phyloP scores from a whole-genome alignment of 768 basidiomycete genomes.

The Rhodotorula kratochvilovae region DNA sequence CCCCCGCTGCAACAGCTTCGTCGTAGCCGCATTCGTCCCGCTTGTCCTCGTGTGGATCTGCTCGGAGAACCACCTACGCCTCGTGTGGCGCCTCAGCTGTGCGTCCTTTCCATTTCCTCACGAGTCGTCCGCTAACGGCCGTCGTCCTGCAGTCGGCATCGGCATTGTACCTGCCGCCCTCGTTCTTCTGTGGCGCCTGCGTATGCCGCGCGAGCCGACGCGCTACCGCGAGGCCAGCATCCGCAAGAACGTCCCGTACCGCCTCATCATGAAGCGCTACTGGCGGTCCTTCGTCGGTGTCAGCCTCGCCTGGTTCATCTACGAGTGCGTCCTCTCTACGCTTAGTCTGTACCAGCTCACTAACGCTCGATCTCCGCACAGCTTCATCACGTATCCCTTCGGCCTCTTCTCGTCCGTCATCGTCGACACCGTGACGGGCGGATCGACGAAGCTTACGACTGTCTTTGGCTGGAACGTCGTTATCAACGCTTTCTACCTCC shows the following conservation, averaged over 20 bases:
- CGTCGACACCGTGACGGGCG: slow-evolving; percentile 34
- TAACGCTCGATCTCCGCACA: slow-evolving; percentile 40
- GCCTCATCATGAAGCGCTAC: slow-evolving; percentile 71
- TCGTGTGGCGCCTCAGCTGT: slow-evolving; percentile 40
- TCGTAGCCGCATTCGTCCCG: slow-evolving; percentile 35
- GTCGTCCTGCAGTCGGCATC: slow-evolving; percentile 9
- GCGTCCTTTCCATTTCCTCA: too few species aligned
- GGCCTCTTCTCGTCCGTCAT: background rate
- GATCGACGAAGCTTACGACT: slow-evolving; percentile 19
- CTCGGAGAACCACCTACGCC: slow-evolving; percentile 31
- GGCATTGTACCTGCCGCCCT: slow-evolving; percentile 13
- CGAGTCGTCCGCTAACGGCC: too few species aligned
- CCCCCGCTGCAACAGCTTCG: too few species aligned
- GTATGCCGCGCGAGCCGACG: slow-evolving; percentile 1
- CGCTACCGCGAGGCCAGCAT: slow-evolving; percentile 6
- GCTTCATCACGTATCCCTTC: slow-evolving; percentile 39
- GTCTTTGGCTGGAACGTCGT: slow-evolving; percentile 45
- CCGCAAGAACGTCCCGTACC: slow-evolving; percentile 18
- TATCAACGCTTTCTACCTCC: slow-evolving; percentile 52
- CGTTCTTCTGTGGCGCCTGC: slow-evolving; percentile 24
- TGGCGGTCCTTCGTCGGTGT: slow-evolving; percentile 63
- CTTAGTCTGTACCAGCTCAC: background rate
- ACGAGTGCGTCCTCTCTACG: slow-evolving; percentile 38
- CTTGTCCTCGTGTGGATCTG: slow-evolving; percentile 37
- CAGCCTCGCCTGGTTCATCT: slow-evolving; percentile 63